Base-by-base conservation (phyloP, 192 early-diverging fungal species). In the Mortierella antarctica region DNA sequence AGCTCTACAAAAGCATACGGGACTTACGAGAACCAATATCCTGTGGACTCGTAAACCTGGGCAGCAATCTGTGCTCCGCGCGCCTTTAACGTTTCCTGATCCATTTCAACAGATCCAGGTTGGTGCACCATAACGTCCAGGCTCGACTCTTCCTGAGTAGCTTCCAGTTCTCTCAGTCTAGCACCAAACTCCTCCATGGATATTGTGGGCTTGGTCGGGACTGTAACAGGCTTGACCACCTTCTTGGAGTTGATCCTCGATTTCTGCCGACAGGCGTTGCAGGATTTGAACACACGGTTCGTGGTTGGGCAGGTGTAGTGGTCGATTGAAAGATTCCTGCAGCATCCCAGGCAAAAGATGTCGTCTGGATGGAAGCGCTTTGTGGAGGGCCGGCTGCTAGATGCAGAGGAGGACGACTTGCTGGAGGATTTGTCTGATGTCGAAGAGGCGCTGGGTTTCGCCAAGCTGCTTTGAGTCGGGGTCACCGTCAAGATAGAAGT, bases 21-120 rank as follows among this genome's bases (percentile, higher is more conserved):
- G 12, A 69, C 77, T 64, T 72, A 80, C 77, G 77, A 80, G 48
- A 80, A 80, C 77, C 77, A 80, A 18, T 80, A 80, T 57, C 77
- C 77, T n/a, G 77, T 80, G 23, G 77, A 70, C 45, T 80, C 77
- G 57, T 80, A 80, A 2, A 80, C 77, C 45, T 80, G 70, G 7
- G 64, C 51, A 0, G 77, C 77, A 56, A 80, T 80, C 55, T 55
- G 58, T 4, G 77, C 70, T 4, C 77, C 77, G 20, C 77, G 57
- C 2, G 65, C 14, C 60, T 80, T 80, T 20, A 80, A 45, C 6
- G 77, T 63, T 55, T 80, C 77, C 7, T 57, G 67, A 48, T 80
- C 77, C 77, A 80, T 80, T n/a, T 72, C 77, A 45, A 66, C 63
- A 17, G 77, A 71, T 0, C 77, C 77, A 39, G 62, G 70, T 14